A percentile compares a stretch with the other conserved stretches of the same genome.
These are phyloP conservation scores for Fusarium protoensiforme DNA, from an alignment of 2,329 filamentous ascomycete species.

Conservation along the genomic window DNA sequence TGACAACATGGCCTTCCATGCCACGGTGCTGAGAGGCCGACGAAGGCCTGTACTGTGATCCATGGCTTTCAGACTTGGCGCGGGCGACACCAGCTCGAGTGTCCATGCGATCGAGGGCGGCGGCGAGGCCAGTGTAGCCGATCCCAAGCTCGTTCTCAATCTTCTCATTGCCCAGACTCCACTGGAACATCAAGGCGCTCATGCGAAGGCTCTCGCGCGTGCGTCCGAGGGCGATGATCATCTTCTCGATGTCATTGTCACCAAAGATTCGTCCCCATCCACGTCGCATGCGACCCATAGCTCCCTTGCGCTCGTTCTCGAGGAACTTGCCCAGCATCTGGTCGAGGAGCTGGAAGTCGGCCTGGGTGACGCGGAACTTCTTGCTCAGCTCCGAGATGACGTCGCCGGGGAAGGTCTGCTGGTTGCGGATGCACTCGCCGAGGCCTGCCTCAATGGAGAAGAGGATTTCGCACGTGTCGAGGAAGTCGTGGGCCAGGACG, in stretches of 20 bases:
- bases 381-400: constrained; percentile 72
- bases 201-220: constrained; percentile 72
- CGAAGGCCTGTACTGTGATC: constrained; percentile 39
- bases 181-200: constrained; percentile 73
- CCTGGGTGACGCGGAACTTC: constrained; percentile 70
- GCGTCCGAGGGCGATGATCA: constrained; percentile 65
- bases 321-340: constrained; percentile 71
- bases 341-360: constrained; percentile 72
- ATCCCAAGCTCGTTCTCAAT: constrained; percentile 71
- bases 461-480: constrained; percentile 73
- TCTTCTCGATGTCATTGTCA: constrained; percentile 70
- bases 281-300: constrained; percentile 69
- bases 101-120: constrained; percentile 65
- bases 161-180: constrained; percentile 69
- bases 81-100: constrained; percentile 36
- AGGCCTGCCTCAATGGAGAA: constrained; percentile 77
- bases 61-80: constrained; percentile 28
- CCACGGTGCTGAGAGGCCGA: constrained; percentile 40
- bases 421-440: constrained; percentile 60
- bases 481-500: constrained; percentile 71
- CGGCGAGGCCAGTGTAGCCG: constrained; percentile 74
- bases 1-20: constrained; percentile 25
- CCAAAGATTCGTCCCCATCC: constrained; percentile 73
- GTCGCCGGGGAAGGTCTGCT: constrained; percentile 67
- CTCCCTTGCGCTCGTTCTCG: constrained; percentile 69